phyloP scores from a whole-genome alignment of 2,329 filamentous ascomycete genomes.

The Penicillium sp. region DNA sequence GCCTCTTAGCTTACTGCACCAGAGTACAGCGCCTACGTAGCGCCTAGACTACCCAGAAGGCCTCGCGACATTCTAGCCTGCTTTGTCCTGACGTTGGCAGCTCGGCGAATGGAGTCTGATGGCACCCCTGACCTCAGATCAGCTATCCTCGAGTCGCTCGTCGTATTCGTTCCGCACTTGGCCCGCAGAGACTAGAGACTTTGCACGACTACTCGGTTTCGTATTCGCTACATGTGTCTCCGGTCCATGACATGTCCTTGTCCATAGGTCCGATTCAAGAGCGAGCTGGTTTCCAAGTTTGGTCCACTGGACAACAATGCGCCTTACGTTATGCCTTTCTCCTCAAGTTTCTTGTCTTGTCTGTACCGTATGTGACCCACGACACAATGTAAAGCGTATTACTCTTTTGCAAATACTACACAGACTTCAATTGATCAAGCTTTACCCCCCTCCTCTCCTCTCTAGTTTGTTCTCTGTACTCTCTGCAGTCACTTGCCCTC shows the following conservation, averaged over 20 bases:
- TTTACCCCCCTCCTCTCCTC: background rate
- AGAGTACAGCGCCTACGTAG: background rate
- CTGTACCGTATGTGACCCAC: background rate
- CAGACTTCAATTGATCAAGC: background rate
- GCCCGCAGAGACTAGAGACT: background rate
- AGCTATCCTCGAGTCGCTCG: background rate
- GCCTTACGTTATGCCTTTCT: background rate
- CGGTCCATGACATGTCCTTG: background rate
- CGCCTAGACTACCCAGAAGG: background rate
- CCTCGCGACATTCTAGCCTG: background rate
- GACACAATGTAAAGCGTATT: background rate
- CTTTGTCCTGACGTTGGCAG: background rate
- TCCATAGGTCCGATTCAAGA: background rate
- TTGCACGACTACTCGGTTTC: slow-evolving; percentile 8
- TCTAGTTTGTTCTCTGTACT: background rate
- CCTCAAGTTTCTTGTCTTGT: background rate
- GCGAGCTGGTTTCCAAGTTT: background rate
- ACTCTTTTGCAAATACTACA: background rate
- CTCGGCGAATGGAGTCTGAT: background rate
- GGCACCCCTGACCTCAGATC: slow-evolving; percentile 10
- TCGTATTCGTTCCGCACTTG: slow-evolving; percentile 6
- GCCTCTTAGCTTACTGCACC: background rate
- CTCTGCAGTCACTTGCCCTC: background rate
- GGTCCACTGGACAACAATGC: background rate
- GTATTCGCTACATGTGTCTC: slow-evolving; percentile 15